These are phyloP conservation scores for Epichloe festucae DNA, from an alignment of 2,329 filamentous ascomycete species.

Conservation along the genomic window DNA sequence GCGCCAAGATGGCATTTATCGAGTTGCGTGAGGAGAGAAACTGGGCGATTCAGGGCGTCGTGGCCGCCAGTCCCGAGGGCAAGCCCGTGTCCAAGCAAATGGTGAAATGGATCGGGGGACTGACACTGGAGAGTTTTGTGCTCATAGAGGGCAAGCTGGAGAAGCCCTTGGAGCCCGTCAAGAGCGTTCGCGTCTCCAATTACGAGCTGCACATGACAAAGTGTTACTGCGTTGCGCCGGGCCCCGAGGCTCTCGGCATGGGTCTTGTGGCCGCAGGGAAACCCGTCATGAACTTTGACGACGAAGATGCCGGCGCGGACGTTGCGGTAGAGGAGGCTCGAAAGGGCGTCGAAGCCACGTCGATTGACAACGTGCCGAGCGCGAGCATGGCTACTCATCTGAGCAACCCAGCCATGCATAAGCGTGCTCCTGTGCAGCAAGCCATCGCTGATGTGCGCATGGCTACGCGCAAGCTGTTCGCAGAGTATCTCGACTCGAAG, in stretches of 20 bases:
- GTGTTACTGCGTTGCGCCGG: slow-evolving; percentile 62
- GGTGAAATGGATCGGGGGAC: slow-evolving; percentile 78
- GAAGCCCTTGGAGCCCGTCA: slow-evolving; percentile 75
- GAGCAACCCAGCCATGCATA: slow-evolving; percentile 86
- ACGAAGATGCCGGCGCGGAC: slow-evolving; percentile 27
- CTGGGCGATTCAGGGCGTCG: slow-evolving; percentile 67
- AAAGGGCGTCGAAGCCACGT: slow-evolving; percentile 15
- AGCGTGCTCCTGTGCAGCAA: slow-evolving; percentile 81
- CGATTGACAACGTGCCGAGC: slow-evolving; percentile 33
- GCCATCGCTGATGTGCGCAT: slow-evolving; percentile 49
- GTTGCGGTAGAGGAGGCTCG: slow-evolving; percentile 10
- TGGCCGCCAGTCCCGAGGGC: slow-evolving; percentile 51
- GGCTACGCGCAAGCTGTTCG: slow-evolving; percentile 55
- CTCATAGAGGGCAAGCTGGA: slow-evolving; percentile 69
- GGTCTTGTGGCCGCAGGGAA: slow-evolving; percentile 42
- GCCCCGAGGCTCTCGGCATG: slow-evolving; percentile 44
- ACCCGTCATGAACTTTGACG: slow-evolving; percentile 44
- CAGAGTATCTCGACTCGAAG: slow-evolving; percentile 60
- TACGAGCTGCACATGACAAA: slow-evolving; percentile 83
- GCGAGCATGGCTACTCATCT: slow-evolving; percentile 76
- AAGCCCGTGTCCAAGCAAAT: slow-evolving; percentile 56
- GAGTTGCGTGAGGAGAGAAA: slow-evolving; percentile 61
- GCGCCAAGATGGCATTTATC: slow-evolving; percentile 72
- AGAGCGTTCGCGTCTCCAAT: slow-evolving; percentile 67
- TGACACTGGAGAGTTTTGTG: slow-evolving; percentile 73